Evolutionary conservation across 2,329 filamentous ascomycete species (phyloP).

Genomic region (Zymoseptoria tritici): DNA sequence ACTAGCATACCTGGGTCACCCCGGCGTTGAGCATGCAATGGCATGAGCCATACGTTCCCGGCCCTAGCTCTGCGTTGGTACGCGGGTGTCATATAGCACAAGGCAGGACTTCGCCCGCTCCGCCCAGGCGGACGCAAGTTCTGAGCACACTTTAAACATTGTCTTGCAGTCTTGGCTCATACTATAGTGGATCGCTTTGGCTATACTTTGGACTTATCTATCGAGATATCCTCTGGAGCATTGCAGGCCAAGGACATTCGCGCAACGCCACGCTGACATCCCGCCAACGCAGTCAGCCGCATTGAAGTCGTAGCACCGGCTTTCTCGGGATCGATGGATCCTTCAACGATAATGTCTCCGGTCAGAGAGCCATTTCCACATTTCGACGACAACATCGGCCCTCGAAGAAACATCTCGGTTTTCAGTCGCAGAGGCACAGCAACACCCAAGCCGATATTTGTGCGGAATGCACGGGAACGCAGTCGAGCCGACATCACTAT

Average conservation of each 20-base stretch:
- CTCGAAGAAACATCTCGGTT: constrained; percentile 29
- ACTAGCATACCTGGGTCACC: neutral
- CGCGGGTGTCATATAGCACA: neutral
- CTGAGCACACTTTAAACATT: too few species aligned
- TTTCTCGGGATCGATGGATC: neutral
- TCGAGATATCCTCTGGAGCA: neutral
- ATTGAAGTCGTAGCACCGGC: neutral
- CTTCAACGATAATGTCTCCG: neutral
- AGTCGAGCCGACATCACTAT: constrained; percentile 14
- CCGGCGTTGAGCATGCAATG: neutral
- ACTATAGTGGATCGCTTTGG: neutral
- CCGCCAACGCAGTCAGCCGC: neutral
- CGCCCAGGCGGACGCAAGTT: too few species aligned
- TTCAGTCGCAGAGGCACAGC: constrained; percentile 30
- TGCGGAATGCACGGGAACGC: constrained; percentile 16
- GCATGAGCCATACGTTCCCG: neutral
- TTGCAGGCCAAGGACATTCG: neutral
- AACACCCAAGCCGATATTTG: constrained; percentile 17
- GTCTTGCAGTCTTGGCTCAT: too few species aligned
- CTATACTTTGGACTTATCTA: neutral
- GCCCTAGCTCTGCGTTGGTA: neutral
- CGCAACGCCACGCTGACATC: neutral
- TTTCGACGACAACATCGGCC: constrained; percentile 5
- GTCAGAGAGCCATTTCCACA: neutral
- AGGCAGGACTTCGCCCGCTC: too few species aligned